These are phyloP conservation scores for Choanephora cucurbitarum DNA, from an alignment of 371 early-diverging fungal genomes.

Conservation along the genomic window DNA sequence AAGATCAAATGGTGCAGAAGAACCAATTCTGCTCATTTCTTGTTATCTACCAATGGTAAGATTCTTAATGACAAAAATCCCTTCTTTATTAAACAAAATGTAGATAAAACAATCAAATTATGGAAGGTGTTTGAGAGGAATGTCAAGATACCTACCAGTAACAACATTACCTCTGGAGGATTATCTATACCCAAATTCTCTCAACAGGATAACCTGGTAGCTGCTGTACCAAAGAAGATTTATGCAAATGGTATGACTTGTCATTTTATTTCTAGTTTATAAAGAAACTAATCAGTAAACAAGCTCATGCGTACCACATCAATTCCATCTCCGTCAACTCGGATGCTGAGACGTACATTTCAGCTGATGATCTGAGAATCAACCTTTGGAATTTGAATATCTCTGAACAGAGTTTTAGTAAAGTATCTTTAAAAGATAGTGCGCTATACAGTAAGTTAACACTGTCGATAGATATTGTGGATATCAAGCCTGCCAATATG, in stretches of 20 bases:
- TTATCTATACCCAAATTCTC: slow-evolving; percentile 76
- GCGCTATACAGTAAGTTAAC: background rate
- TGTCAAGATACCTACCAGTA: slow-evolving; percentile 51
- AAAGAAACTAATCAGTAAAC: background rate
- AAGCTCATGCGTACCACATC: slow-evolving; percentile 93
- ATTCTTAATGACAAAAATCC: background rate
- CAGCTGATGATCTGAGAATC: slow-evolving; percentile 94
- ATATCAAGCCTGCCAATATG: slow-evolving; percentile 95
- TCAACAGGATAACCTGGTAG: slow-evolving; percentile 82
- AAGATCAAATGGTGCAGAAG: slow-evolving; percentile 89
- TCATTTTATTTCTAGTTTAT: background rate
- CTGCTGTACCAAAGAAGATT: slow-evolving; percentile 80
- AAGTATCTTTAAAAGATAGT: slow-evolving; percentile 7
- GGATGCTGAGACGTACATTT: slow-evolving; percentile 88
- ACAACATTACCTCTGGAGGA: too few species aligned
- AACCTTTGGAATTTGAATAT: slow-evolving; percentile 92
- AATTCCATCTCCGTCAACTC: slow-evolving; percentile 94
- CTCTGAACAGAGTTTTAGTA: slow-evolving; percentile 84
- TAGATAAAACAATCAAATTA: slow-evolving; percentile 92
- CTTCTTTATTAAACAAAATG: too few species aligned
- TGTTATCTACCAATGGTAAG: slow-evolving; percentile 91
- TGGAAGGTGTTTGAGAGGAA: slow-evolving; percentile 92
- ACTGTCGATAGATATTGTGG: slow-evolving; percentile 76
- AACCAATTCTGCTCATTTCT: slow-evolving; percentile 84
- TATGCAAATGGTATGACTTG: slow-evolving; percentile 68